Evolutionary conservation across 2,329 filamentous ascomycete genomes (phyloP), one percentile per base, ranked within the genome.

Genomic region (Chaetomiaceae sp.): DNA sequence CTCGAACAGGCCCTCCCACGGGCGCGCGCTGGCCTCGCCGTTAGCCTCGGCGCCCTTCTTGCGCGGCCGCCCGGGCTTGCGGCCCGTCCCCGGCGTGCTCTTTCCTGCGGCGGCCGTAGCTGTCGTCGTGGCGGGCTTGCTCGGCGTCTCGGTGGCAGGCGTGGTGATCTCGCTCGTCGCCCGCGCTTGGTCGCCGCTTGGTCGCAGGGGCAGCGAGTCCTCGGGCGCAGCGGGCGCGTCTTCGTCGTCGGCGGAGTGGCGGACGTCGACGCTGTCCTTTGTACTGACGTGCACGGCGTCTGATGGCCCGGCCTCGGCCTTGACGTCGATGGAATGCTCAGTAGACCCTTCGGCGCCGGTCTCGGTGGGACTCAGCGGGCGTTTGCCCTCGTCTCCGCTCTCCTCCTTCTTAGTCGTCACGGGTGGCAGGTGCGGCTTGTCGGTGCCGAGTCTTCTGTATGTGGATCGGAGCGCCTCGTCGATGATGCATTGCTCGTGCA

Each of bases 401-500:
- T 72, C 69, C 10, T 70, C 66, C 26, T 65, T 58, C 44, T 65
- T 68, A 12, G 62, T 48, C 3, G 64, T 42, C n/a, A 62, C 62
- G 17, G 63, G 57, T 11, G 62, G 56, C 33, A 66, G 60, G 55
- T 79, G 73, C 3, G 76, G 74, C 52, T 69, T 75, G 47, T 74
- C 68, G 41, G 62, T 66, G 30, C 76, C 75, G 7, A 81, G 64
- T 43, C 68, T 68, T 24, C 71, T 65, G 57, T 68, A 79, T 0
- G 75, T 71, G 24, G 67, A 67, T 57, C 68, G 63, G 11, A 82
- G 67, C 4, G 74, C 69, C 12, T 78, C 73, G 54, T 79, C 72
- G 26, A 72, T 66, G n/a, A 84, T 66, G 55, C 81, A 84, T 37
- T 80, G 74, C 46, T 78, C 72, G 55, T 84, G 81, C 49, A 84